Conservation (phyloP, 2,329 filamentous ascomycete species). For the Lanzia echinophila region DNA sequence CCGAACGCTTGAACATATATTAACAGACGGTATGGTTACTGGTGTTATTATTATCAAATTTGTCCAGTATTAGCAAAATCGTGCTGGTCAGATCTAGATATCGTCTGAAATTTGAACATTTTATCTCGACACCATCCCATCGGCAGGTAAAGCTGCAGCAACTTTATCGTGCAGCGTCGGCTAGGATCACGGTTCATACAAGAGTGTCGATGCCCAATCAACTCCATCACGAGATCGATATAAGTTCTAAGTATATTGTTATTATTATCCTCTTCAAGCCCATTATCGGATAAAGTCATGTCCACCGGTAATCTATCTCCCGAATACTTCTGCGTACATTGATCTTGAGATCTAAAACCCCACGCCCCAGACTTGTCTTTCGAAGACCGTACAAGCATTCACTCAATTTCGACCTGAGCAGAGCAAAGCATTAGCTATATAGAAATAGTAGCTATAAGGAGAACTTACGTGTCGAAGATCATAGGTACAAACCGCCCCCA, state of each 20-base stretch:
- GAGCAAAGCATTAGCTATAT: too few relatives aligned
- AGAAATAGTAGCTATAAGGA: neutral
- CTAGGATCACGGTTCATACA: constrained; percentile 6
- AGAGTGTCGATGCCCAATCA: constrained; percentile 17
- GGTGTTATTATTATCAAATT: neutral
- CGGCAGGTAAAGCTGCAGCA: constrained; percentile 1
- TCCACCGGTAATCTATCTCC: neutral
- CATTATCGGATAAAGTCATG: neutral
- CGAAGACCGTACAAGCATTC: too few relatives aligned
- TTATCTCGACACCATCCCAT: neutral
- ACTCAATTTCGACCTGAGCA: too few relatives aligned
- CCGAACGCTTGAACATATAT: neutral
- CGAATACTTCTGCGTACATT: neutral
- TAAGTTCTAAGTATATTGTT: constrained; percentile 1
- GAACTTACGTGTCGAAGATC: neutral
- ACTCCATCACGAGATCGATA: constrained; percentile 15
- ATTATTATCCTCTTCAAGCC: constrained; percentile 10
- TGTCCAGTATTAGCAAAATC: neutral
- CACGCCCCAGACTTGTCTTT: neutral
- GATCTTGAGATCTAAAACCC: neutral
- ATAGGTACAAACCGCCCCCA: neutral
- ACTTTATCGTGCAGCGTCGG: neutral
- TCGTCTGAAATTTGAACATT: neutral
- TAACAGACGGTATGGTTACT: neutral
- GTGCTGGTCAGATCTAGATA: neutral